Base-by-base conservation (phyloP, 148 eudicot species). In the Nyssa sinensis region DNA sequence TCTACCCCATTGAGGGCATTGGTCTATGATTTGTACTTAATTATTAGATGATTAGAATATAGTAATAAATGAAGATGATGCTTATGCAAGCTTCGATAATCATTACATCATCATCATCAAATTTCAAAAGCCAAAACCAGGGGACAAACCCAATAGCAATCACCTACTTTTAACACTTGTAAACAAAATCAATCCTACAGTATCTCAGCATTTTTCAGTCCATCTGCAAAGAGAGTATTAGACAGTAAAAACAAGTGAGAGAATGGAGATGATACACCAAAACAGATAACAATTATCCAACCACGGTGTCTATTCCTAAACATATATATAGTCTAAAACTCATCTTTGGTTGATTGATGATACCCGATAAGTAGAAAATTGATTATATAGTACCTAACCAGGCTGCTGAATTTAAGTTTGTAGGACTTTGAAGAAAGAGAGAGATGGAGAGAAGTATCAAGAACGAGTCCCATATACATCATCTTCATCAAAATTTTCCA, bases 391-490 rank as follows among this genome's bases (percentile, higher is more conserved):
- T 64, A 58, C 14, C 35, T 55, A 55, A 55, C 1, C 4, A 51
- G 16, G 58, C 58, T 51, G 58, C 58, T 51, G 58, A 51, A 5
- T 51, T 51, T 19, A n/a, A 14, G 58, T 51, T 51, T 51, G 16
- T 14, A 5, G 21, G 2, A 14, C 58, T 51, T 13, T 37, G 64
- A 53, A 63, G 34, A 31, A 25, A 13, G 44, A 29, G n/a, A 51
- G 21, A 55, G 59, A 55, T 19, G 24, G 17, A 55, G 59, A 55
- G 25, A 49, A 35, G 21, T 61, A 28, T 76, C 64, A 80, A 58
- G 72, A 62, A 51, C 64, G 31, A 27, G 62, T 63, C 37, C 70
- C 58, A 47, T 67, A 67, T 30, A 71, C n/a, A 51, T 65, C 66
- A 28, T 37, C 44, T 5, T 65, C 64, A 41, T 65, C 64, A 41